A percentile compares a stretch with the other conserved stretches of the same genome.
These are phyloP conservation scores for Nicotiana undulata DNA, from an alignment of 257 asterid species.

Conservation along the genomic window DNA sequence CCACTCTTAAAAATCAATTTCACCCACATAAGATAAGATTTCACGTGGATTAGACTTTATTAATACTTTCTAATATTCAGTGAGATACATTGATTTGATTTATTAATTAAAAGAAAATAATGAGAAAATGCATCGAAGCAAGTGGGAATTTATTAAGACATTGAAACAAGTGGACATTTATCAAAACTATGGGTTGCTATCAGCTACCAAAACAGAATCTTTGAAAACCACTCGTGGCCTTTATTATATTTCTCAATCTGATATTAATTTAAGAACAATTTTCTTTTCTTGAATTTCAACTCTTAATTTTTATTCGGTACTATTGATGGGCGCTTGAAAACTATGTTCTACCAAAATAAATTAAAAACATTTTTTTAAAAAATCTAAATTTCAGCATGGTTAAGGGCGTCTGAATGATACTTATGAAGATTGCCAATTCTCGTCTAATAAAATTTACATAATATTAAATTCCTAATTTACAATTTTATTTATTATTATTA, in stretches of 20 bases:
- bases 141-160: neutral
- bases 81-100: neutral
- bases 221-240: constrained; percentile 1
- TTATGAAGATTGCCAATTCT: neutral
- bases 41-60: neutral
- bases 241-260: neutral
- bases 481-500: too few relatives aligned
- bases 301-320: neutral
- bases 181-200: neutral
- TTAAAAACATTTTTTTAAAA: neutral
- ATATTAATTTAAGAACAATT: neutral
- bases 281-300: neutral
- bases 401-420: neutral
- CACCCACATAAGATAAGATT: neutral
- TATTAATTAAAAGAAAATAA: neutral
- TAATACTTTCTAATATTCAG: neutral
- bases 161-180: neutral
- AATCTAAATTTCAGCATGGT: neutral
- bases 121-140: neutral
- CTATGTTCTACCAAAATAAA: neutral
- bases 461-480: neutral
- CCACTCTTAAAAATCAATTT: too few relatives aligned
- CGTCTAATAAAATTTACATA: neutral
- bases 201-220: neutral
- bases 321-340: neutral